These are phyloP conservation scores for Backusella tuberculispora DNA, from an alignment of 192 early-diverging fungal genomes.

Conservation along the genomic window DNA sequence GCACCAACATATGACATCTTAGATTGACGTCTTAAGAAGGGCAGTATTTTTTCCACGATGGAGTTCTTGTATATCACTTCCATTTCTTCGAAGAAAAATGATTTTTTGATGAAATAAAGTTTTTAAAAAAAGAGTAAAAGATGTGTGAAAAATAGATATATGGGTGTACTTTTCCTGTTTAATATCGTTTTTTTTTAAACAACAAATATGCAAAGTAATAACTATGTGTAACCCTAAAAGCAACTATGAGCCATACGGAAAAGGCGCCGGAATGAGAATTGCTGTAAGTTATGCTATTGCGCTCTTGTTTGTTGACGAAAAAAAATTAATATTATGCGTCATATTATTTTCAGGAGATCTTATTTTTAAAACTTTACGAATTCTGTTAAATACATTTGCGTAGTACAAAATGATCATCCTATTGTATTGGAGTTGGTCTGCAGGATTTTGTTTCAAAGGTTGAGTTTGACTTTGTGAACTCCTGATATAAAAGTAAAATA, in stretches of 20 bases:
- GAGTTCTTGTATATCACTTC: conserved; percentile 13
- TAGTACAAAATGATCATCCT: neutral
- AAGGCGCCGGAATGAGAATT: neutral
- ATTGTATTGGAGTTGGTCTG: too few relatives aligned
- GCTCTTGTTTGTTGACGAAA: neutral
- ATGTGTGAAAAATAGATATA: neutral
- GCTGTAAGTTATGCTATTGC: neutral
- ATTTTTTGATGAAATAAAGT: neutral
- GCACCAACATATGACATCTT: conserved; percentile 14
- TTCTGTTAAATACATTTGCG: neutral
- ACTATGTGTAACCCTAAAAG: neutral
- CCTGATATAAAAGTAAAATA: neutral
- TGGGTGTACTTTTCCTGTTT: too few relatives aligned
- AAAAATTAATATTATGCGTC: neutral
- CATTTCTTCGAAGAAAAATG: neutral
- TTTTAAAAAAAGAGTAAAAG: conserved; percentile 1
- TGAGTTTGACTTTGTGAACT: too few relatives aligned
- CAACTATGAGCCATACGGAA: neutral
- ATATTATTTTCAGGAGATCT: neutral
- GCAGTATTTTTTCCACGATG: neutral
- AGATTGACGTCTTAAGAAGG: neutral
- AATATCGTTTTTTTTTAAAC: neutral
- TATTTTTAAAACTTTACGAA: neutral
- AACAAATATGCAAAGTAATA: neutral
- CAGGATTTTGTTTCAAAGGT: too few relatives aligned